Evolutionary conservation across 2,329 filamentous ascomycete species (phyloP).

Genomic region (Pseudocercospora crystallina): DNA sequence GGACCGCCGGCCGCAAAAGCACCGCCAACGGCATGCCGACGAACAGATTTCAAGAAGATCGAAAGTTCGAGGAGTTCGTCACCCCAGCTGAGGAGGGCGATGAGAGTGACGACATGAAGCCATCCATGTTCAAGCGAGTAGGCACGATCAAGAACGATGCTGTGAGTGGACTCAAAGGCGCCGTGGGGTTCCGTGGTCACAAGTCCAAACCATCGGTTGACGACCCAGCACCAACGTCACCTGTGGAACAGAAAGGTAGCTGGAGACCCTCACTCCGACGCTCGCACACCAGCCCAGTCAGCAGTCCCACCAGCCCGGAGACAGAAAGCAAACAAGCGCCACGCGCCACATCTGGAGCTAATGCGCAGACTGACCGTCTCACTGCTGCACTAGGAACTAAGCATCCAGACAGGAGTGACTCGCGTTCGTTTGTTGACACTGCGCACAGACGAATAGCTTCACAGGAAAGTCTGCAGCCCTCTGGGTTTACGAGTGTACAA

Average conservation of each 20-base stretch:
- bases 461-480: constrained; percentile 12
- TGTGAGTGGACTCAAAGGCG: constrained; percentile 79
- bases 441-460: constrained; percentile 3
- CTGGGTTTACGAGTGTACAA: neutral
- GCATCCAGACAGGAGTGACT: constrained; percentile 13
- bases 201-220: constrained; percentile 39
- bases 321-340: constrained; percentile 6
- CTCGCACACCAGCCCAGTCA: constrained; percentile 28
- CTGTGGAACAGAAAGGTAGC: constrained; percentile 22
- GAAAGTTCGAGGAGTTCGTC: constrained; percentile 23
- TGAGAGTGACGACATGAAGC: constrained; percentile 32
- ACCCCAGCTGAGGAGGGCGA: constrained; percentile 33
- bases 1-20: constrained; percentile 48
- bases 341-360: constrained; percentile 9
- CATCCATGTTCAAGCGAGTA: constrained; percentile 72
- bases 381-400: constrained; percentile 16
- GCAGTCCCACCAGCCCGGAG: constrained; percentile 29
- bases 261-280: constrained; percentile 25
- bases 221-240: constrained; percentile 24
- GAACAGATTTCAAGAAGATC: constrained; percentile 20
- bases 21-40: constrained; percentile 49
- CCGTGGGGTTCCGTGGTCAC: constrained; percentile 59
- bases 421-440: constrained; percentile 6
- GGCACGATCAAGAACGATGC: constrained; percentile 78
- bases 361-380: constrained; percentile 19